Percentiles rank a stretch among this genome's conserved stretches.
phyloP scores from a whole-genome alignment of 106 monocot genomes.

The Triglochin maritima region DNA sequence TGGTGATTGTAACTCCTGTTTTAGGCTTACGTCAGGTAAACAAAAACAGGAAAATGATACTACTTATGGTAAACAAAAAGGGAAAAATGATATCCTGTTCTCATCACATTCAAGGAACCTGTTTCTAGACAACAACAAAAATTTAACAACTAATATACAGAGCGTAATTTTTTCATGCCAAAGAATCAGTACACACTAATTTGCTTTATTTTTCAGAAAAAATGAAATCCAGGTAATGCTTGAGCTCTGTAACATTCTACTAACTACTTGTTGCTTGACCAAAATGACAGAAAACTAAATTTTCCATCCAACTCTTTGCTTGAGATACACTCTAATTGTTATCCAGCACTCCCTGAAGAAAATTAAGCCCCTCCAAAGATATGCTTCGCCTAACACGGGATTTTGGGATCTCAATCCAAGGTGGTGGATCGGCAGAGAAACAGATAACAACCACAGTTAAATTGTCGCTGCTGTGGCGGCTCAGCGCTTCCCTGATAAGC shows the following conservation, averaged over 20 bases:
- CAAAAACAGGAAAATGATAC: too few species aligned
- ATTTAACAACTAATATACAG: too few species aligned
- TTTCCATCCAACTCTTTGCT: neutral
- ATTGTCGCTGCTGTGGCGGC: constrained; percentile 4
- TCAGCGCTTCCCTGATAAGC: constrained; percentile 8
- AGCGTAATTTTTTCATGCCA: neutral
- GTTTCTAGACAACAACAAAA: too few species aligned
- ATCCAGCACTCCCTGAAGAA: constrained; percentile 52
- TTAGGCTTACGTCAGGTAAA: too few species aligned
- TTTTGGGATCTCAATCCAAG: constrained; percentile 48
- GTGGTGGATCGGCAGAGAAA: constrained; percentile 10
- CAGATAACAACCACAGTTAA: constrained; percentile 10
- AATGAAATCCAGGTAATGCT: neutral
- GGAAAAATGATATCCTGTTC: too few species aligned
- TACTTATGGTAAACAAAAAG: too few species aligned
- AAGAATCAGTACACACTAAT: neutral
- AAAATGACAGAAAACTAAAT: neutral
- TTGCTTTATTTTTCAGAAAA: neutral
- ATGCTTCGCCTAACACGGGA: constrained; percentile 66
- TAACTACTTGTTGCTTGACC: neutral
- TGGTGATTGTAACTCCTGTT: too few species aligned
- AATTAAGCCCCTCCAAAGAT: constrained; percentile 51
- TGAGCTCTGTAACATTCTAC: neutral
- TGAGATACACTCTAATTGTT: constrained; percentile 7
- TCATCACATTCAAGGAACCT: too few species aligned